Base-by-base conservation (phyloP, 2,329 filamentous ascomycete species). In the Cordyceps militaris region DNA sequence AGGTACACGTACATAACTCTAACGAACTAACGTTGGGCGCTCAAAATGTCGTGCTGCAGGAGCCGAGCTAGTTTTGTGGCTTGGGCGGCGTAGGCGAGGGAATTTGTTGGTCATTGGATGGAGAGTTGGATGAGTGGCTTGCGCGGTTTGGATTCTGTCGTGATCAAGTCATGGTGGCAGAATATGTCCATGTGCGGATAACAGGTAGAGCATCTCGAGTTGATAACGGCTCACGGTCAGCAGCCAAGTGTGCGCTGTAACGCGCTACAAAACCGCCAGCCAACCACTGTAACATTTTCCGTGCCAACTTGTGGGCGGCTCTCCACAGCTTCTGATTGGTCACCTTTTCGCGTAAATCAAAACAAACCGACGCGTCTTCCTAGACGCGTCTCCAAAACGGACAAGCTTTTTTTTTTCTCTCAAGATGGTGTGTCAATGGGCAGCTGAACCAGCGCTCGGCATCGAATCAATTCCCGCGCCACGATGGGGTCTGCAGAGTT, bases 321-420 rank as follows among this genome's bases (percentile, higher is more conserved):
- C 13, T n/a, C 16, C 6, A 10, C 9, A 32, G 21, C n/a, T 23
- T 50, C 42, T 59, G 57, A 59, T 59, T 59, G 57, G 57, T 14
- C 38, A 36, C 10, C 8, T 36, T n/a, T 13, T 23, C 32, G 48
- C 49, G 56, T 58, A 38, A 48, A 53, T 53, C 49, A 58, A 58
- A 58, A 53, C 49, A 58, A 58, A 53, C 43, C 43, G 57, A 59
- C 57, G 57, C 57, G 57, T 59, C 57, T 59, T 24, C 57, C 50
- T 43, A 49, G 47, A 57, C 55, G 55, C 55, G 55, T 57, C 38
- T 26, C 11, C n/a, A n/a, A n/a, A n/a, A n/a, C n/a, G n/a, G n/a
- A n/a, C n/a, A n/a, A n/a, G n/a, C n/a, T n/a, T n/a, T n/a, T n/a
- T n/a, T n/a, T n/a, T n/a, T n/a, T n/a, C n/a, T n/a, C n/a, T n/a